Evolutionary conservation across 108 stramenopile species (phyloP), one percentile per base, ranked within the genome.

Genomic region (Pseudonitzschia delicatissima): DNA sequence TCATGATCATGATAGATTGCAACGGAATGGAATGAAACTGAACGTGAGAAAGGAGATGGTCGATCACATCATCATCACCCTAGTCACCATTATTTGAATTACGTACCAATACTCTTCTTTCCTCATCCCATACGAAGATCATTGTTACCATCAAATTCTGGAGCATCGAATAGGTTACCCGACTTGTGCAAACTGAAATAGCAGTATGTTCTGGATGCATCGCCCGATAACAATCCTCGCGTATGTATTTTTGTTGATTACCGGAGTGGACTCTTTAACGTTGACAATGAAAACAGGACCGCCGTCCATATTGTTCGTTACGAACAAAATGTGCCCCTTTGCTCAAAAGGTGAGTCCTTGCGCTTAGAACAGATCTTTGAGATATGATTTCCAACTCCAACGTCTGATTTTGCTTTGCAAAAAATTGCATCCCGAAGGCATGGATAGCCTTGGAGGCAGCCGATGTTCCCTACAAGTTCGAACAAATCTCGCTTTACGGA

Each of bases 241-340:
- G n/a, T n/a, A n/a, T n/a, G n/a, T n/a, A n/a, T n/a, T n/a, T 2
- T 48, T 48, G 47, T 48, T 48, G 4, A 18, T 17, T 1, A 48
- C 17, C 21, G 20, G 6, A 23, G 26, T 29, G 29, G 31, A 33
- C 31, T 55, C 53, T 5, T 55, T 55, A 18, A 28, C 53, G 53
- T 33, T 55, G 53, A 55, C 25, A n/a, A 55, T 55, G 53, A 28
- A n/a, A 34, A 11, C 53, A 25, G 32, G 32, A 55, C 13, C 31
- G 29, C 27, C 50, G 5, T 35, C 53, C 18, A 23, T 55, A n/a
- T 55, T 55, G 57, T 85, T 90, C 55, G 62, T 87, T 25, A 92
- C 90, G 23, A 86, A 92, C 70, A 86, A 83, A 69, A 83, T 83
- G 80, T 92, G 90, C 53, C 90, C 87, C 0, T 88, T 73, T 51